Percentiles rank a stretch among this genome's conserved stretches.
These are phyloP conservation scores for Fusarium sp. DNA, from an alignment of 2,329 filamentous ascomycete genomes.

Conservation along the genomic window DNA sequence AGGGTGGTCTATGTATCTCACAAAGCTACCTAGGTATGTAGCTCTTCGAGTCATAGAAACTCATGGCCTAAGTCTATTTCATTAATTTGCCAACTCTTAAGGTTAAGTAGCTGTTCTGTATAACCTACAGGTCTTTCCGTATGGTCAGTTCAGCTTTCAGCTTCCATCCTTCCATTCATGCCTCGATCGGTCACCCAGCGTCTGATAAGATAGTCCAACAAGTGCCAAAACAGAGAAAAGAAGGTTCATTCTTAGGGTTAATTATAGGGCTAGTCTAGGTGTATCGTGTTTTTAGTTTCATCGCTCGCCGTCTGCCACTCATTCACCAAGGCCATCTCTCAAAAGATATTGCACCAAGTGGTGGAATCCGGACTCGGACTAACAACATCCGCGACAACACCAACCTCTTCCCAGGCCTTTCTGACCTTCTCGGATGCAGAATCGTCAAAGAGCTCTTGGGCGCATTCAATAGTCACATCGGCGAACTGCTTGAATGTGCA, in stretches of 20 bases:
- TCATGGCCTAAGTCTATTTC: too few relatives aligned
- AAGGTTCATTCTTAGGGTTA: neutral
- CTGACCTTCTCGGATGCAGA: constrained; percentile 57
- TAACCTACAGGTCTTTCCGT: too few relatives aligned
- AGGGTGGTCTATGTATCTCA: too few relatives aligned
- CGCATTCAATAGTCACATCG: constrained; percentile 59
- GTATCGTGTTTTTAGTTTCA: neutral
- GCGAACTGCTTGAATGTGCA: constrained; percentile 62
- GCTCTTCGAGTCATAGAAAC: too few relatives aligned
- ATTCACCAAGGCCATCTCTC: neutral
- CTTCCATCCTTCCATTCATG: too few relatives aligned
- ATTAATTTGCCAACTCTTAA: too few relatives aligned
- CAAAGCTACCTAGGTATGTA: too few relatives aligned
- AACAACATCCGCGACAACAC: constrained; percentile 49
- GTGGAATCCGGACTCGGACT: constrained; percentile 21
- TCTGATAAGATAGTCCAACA: too few relatives aligned
- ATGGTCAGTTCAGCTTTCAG: too few relatives aligned
- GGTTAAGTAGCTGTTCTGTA: too few relatives aligned
- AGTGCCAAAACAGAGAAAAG: too few relatives aligned
- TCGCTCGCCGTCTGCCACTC: neutral
- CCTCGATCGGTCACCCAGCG: too few relatives aligned
- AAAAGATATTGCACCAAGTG: constrained; percentile 33
- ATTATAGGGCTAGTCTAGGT: neutral
- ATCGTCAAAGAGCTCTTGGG: constrained; percentile 56
- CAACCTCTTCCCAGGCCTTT: constrained; percentile 61